phyloP scores from a whole-genome alignment of 352 stramenopile genomes.

The Peronospora farinosa region DNA sequence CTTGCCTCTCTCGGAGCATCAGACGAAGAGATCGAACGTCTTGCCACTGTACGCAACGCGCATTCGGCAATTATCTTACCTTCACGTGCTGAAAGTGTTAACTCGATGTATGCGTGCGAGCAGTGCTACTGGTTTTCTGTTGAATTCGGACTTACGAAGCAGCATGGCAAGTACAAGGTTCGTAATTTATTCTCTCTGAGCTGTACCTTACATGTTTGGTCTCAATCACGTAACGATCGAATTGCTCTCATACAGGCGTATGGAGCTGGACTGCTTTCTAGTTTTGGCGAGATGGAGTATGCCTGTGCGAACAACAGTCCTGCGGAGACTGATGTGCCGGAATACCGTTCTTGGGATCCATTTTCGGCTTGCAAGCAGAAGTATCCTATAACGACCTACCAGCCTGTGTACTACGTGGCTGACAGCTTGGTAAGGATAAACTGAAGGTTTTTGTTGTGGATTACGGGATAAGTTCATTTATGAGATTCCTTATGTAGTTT shows the following conservation, averaged over 20 bases:
- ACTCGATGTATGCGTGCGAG: constrained; percentile 4
- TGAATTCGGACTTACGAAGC: constrained; percentile 94
- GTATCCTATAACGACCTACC: constrained; percentile 97
- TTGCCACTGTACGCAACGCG: constrained; percentile 70
- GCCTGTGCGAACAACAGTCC: constrained; percentile 72
- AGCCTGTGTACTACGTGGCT: constrained; percentile 96
- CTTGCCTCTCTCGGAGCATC: constrained; percentile 92
- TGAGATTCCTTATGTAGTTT: constrained; percentile 25
- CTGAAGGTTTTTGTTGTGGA: not conserved
- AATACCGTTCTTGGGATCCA: constrained; percentile 93
- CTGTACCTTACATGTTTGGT: not conserved
- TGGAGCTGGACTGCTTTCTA: constrained; percentile 93
- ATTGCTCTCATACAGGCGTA: constrained; percentile 62
- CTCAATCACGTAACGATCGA: not conserved
- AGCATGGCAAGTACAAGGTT: constrained; percentile 91
- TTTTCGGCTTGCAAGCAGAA: constrained; percentile 89
- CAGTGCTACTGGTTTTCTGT: constrained; percentile 98
- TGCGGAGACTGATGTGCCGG: constrained; percentile 58
- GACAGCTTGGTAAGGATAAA: constrained; percentile 76
- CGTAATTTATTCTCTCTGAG: not conserved
- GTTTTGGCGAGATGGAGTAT: constrained; percentile 96
- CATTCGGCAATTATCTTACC: not conserved
- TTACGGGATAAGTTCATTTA: constrained; percentile 1
- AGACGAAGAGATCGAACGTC: constrained; percentile 91
- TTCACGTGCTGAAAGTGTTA: not conserved